Conservation (phyloP, 1,284 basidiomycete species). For the Pseudozyma sp. region DNA sequence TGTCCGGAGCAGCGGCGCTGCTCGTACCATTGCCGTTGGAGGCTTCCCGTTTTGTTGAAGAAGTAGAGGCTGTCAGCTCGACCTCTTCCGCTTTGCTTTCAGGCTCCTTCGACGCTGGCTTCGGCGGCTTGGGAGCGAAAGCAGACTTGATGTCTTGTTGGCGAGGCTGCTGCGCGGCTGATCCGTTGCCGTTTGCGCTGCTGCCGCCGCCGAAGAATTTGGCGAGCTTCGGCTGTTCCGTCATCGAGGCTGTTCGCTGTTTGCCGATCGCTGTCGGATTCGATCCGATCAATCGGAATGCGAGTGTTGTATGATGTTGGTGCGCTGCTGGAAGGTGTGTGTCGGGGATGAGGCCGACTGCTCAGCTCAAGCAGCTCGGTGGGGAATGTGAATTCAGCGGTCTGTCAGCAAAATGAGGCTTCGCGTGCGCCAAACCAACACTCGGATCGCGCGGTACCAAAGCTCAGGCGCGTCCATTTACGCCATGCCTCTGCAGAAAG, state of each 20-base stretch:
- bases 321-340: background rate
- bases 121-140: conserved; percentile 42
- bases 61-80: background rate
- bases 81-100: background rate
- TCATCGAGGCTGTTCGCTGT: conserved; percentile 7
- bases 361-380: background rate
- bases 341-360: too few relatives aligned
- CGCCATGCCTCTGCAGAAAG: conserved; percentile 2
- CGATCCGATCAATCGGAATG: background rate
- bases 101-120: background rate
- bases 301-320: background rate
- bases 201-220: conserved; percentile 42
- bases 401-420: background rate
- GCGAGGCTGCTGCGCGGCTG: conserved; percentile 17
- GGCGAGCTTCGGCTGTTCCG: conserved; percentile 44
- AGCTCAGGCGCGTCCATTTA: conserved; percentile 15
- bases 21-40: conserved; percentile 10
- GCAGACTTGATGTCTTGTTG: conserved; percentile 61
- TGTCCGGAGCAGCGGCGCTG: background rate
- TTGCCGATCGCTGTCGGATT: background rate
- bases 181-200: conserved; percentile 8
- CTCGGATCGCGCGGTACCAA: conserved; percentile 1
- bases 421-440: conserved; percentile 19
- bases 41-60: conserved; percentile 11
- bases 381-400: too few relatives aligned